Conservation (phyloP, 2,329 filamentous ascomycete genomes). For the Ascochyta viciae-villosae region DNA sequence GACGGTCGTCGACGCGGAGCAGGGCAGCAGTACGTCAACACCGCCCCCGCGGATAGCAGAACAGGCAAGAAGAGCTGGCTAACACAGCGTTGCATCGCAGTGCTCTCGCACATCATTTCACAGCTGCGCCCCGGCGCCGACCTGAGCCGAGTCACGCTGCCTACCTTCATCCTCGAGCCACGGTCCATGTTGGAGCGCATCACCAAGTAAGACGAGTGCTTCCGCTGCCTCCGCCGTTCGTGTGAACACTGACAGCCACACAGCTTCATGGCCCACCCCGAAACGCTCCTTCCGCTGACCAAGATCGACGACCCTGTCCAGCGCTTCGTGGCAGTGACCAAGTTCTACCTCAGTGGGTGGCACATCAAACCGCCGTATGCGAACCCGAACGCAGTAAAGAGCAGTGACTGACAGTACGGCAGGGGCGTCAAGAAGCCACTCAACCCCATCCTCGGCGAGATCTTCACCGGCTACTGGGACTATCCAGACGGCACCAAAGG, state of each 20-base stretch:
- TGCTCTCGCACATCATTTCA: slow-evolving; percentile 95
- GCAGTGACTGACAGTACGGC: slow-evolving; percentile 36
- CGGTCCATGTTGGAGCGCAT: slow-evolving; percentile 98
- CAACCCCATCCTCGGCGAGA: slow-evolving; percentile 94
- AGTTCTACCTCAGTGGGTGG: slow-evolving; percentile 98
- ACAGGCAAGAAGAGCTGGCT: slow-evolving; percentile 14
- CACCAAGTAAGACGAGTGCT: slow-evolving; percentile 75
- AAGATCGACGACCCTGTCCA: slow-evolving; percentile 86
- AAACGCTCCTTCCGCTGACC: slow-evolving; percentile 89
- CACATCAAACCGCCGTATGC: slow-evolving; percentile 95
- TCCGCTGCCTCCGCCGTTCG: background rate
- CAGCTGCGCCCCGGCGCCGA: slow-evolving; percentile 95
- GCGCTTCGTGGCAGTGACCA: slow-evolving; percentile 93
- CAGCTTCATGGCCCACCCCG: slow-evolving; percentile 99
- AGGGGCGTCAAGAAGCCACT: slow-evolving; percentile 98
- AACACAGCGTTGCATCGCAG: slow-evolving; percentile 55
- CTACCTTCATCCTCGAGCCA: slow-evolving; percentile 97
- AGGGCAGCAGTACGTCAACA: slow-evolving; percentile 80
- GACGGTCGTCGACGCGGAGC: slow-evolving; percentile 84
- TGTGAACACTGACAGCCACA: slow-evolving; percentile 26
- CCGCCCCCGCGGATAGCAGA: background rate
- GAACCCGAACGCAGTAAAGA: slow-evolving; percentile 9
- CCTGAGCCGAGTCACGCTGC: slow-evolving; percentile 89
- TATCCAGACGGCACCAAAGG: slow-evolving; percentile 82
- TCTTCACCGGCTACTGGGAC: slow-evolving; percentile 95